Conservation (phyloP, 345 rosid genomes). For the Salix exigua region DNA sequence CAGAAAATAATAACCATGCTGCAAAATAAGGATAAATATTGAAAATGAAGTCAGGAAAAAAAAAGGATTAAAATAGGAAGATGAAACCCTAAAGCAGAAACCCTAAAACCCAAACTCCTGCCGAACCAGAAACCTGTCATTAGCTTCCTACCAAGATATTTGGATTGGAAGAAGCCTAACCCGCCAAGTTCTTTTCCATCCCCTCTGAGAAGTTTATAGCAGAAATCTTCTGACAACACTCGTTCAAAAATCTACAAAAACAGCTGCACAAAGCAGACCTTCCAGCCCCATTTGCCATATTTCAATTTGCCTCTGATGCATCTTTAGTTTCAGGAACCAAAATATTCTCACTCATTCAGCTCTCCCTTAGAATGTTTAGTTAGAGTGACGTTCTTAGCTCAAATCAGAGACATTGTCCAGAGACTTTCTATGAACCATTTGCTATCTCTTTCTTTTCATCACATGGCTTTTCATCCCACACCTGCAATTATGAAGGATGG, state of each 20-base stretch:
- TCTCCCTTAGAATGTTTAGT: slow-evolving; percentile 4
- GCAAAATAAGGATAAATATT: not conserved
- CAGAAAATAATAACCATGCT: slow-evolving; percentile 11
- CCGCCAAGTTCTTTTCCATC: too few relatives aligned
- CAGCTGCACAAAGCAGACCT: too few relatives aligned
- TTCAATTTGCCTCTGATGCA: slow-evolving; percentile 4
- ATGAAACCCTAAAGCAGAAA: slow-evolving; percentile 16
- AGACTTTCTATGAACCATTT: slow-evolving; percentile 1
- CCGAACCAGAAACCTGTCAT: too few relatives aligned
- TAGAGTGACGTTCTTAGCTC: not conserved
- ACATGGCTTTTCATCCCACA: slow-evolving; percentile 6
- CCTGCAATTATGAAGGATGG: not conserved
- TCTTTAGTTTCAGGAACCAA: not conserved
- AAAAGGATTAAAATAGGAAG: not conserved
- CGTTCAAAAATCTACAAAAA: too few relatives aligned
- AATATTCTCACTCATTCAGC: slow-evolving; percentile 5
- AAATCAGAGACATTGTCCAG: slow-evolving; percentile 3
- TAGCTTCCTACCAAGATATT: too few relatives aligned
- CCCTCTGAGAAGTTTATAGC: too few relatives aligned
- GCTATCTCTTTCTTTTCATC: slow-evolving; percentile 17
- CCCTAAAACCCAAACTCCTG: slow-evolving; percentile 25
- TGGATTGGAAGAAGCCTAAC: too few relatives aligned
- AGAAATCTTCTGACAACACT: too few relatives aligned
- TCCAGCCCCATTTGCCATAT: too few relatives aligned
- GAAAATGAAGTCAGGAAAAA: not conserved